Evolutionary conservation across 2,329 filamentous ascomycete species (phyloP).

Genomic region (Cladosporium austrohemisphaericum): DNA sequence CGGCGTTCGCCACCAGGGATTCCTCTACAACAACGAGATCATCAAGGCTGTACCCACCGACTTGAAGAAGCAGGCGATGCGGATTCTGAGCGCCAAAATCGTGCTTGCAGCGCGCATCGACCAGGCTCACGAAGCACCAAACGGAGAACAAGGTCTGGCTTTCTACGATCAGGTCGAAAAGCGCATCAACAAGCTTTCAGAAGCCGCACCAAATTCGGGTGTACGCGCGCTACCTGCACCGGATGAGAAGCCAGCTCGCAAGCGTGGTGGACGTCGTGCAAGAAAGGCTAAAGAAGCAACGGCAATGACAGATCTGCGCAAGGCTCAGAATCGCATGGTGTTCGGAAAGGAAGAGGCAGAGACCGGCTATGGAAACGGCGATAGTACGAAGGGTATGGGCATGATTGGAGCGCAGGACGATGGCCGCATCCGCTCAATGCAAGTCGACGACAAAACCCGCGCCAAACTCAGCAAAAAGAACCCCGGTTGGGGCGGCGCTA

Average conservation of each 20-base stretch:
- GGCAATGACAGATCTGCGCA: slow-evolving; percentile 93
- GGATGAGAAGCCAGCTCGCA: slow-evolving; percentile 90
- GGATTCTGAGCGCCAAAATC: slow-evolving; percentile 89
- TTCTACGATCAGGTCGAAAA: slow-evolving; percentile 79
- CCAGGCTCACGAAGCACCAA: slow-evolving; percentile 72
- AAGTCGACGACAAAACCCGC: slow-evolving; percentile 88
- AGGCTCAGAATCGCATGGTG: slow-evolving; percentile 91
- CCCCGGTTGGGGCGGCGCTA: slow-evolving; percentile 80
- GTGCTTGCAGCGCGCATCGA: slow-evolving; percentile 91
- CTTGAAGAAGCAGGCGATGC: slow-evolving; percentile 87
- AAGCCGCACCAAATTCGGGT: slow-evolving; percentile 85
- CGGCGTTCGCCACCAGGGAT: slow-evolving; percentile 85
- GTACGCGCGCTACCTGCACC: slow-evolving; percentile 82
- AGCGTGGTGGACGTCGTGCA: slow-evolving; percentile 84
- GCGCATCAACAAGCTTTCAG: slow-evolving; percentile 86
- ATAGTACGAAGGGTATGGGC: slow-evolving; percentile 80
- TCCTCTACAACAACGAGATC: slow-evolving; percentile 86
- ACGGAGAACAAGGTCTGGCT: slow-evolving; percentile 78
- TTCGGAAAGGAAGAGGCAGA: slow-evolving; percentile 96
- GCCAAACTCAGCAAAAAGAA: slow-evolving; percentile 94
- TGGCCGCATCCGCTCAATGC: slow-evolving; percentile 80
- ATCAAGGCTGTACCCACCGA: slow-evolving; percentile 81
- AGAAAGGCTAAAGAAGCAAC: slow-evolving; percentile 94
- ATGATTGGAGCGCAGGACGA: slow-evolving; percentile 91
- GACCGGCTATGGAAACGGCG: slow-evolving; percentile 82